Evolutionary conservation across 495 filamentous ascomycete genomes (phyloP), one percentile per base, ranked within the genome.

Genomic region (Elasticomyces elasticus): DNA sequence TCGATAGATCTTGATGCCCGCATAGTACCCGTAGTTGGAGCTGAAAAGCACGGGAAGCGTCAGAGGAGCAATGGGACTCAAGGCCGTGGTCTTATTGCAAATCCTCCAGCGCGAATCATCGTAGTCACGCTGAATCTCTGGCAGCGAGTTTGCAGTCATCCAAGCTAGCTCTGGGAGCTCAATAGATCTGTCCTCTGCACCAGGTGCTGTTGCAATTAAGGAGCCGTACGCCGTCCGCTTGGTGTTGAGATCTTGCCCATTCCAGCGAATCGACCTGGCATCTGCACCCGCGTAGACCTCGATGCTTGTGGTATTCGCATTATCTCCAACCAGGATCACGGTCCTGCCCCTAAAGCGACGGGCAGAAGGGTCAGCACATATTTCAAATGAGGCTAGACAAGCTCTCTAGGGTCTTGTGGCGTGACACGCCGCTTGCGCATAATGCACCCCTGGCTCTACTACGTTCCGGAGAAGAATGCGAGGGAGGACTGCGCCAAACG

Each of bases 21-120:
- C 58, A 47, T 69, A 63, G 54, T 67, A 66, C 17, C 61, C 66
- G 48, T 69, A 69, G 22, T 69, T 65, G 31, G 62, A 58, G 3
- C 59, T 52, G 52, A 64, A 69, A 9, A 69, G 54, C 5, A 69
- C 63, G 3, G 66, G 66, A 0, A 67, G 50, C 1, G 55, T 69
- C 17, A 58, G 51, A 0, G 66, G 66, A 26, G 62, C 55, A 12
- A 43, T 53, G 1, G 65, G 62, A 47, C 61, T 67, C 2, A 57
- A 48, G 2, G 65, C 64, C 5, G 54, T 57, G 7, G 52, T 59
- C 26, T 67, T 66, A 43, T 61, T 55, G 17, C 55, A 59, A 24
- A 59, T 28, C 1, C n/a, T 20, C 55, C 55, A 59, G 12, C 41
- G 48, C 15, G 58, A 54, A 45, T 69, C 66, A 28, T 61, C 48